phyloP scores from a whole-genome alignment of 1,139 yeast species.

The Blastobotrys petasosporus region DNA sequence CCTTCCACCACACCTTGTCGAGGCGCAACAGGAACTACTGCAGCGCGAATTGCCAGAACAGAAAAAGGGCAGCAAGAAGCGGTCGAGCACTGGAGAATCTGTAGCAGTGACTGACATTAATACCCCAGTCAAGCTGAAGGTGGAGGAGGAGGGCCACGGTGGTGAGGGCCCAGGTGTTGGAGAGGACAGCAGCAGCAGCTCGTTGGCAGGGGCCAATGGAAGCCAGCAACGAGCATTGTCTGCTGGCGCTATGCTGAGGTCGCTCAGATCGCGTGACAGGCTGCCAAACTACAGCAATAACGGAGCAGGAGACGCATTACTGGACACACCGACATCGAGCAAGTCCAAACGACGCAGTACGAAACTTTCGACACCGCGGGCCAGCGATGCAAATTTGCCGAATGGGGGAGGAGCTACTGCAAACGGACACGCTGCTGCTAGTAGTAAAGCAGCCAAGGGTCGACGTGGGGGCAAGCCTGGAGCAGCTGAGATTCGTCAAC shows the following conservation, averaged over 20 bases:
- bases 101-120: background rate
- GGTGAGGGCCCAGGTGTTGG: background rate
- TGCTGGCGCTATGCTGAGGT: background rate
- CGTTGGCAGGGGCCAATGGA: background rate
- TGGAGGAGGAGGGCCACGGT: background rate
- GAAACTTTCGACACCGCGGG: too few relatives aligned
- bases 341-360: too few relatives aligned
- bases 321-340: too few relatives aligned
- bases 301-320: background rate
- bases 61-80: background rate
- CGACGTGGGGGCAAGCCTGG: constrained; percentile 17
- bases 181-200: background rate
- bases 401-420: too few relatives aligned
- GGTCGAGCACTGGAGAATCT: background rate
- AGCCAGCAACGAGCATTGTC: too few relatives aligned
- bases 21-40: background rate
- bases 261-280: constrained; percentile 7
- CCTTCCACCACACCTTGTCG: constrained; percentile 1
- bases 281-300: background rate
- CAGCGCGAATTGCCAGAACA: background rate
- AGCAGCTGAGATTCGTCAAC: constrained; percentile 12
- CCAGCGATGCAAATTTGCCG: too few relatives aligned
- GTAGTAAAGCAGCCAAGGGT: constrained; percentile 15
- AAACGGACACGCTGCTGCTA: constrained; percentile 16
- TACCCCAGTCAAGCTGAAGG: background rate